A percentile compares a stretch with the other conserved stretches of the same genome.
Evolutionary conservation across 2,329 filamentous ascomycete species (phyloP).

Genomic region (Didymosphaeria variabile): DNA sequence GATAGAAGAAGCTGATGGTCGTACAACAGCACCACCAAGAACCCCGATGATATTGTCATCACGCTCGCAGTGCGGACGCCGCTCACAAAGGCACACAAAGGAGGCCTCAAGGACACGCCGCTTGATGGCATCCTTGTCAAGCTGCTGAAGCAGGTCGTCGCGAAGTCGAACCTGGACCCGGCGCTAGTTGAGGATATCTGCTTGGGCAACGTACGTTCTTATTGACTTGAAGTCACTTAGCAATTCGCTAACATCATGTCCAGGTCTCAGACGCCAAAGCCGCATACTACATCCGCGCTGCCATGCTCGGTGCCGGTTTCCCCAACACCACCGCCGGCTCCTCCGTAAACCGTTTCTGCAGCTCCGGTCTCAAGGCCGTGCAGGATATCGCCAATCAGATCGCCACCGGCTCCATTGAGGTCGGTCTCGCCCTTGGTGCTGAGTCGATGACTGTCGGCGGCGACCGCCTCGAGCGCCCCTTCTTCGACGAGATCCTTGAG

Average conservation of each 20-base stretch:
- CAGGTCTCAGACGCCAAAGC: conserved; percentile 86
- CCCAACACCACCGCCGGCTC: conserved; percentile 86
- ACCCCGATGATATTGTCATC: conserved; percentile 95
- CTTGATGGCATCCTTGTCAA: conserved; percentile 88
- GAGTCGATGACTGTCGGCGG: conserved; percentile 85
- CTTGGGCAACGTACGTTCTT: conserved; percentile 80
- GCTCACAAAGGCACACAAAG: conserved; percentile 86
- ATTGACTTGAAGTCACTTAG: no score
- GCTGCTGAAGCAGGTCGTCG: conserved; percentile 72
- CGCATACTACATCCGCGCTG: conserved; percentile 89
- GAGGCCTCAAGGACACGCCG: conserved; percentile 92
- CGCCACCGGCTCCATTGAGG: conserved; percentile 77
- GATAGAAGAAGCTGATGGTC: conserved; percentile 14
- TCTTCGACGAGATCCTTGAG: conserved; percentile 77
- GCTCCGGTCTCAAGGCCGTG: conserved; percentile 91
- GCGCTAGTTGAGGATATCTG: conserved; percentile 87
- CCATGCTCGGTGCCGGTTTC: conserved; percentile 89
- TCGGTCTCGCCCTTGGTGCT: conserved; percentile 87
- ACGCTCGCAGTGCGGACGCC: conserved; percentile 91
- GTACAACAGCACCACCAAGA: conserved; percentile 78
- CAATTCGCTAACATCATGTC: background rate
- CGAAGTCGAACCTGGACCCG: conserved; percentile 80
- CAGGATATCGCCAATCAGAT: conserved; percentile 96
- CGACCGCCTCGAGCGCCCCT: conserved; percentile 74
- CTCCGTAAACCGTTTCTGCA: conserved; percentile 95